Conservation (phyloP, 192 early-diverging fungal genomes). For the Coemansia sp. region DNA sequence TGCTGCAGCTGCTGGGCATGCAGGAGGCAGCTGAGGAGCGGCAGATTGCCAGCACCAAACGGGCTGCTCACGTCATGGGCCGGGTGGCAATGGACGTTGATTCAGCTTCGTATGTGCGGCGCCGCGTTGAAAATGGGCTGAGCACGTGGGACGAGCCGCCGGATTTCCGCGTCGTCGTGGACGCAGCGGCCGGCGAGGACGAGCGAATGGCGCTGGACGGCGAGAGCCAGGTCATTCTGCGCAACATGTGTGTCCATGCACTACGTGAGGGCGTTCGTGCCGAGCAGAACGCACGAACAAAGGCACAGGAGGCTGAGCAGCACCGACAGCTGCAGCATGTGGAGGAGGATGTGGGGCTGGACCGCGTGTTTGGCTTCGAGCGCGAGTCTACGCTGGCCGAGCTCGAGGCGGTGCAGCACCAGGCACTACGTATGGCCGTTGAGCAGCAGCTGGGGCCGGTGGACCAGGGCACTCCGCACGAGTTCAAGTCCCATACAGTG, state of each 20-base stretch:
- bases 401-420: constrained; percentile 43
- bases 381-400: constrained; percentile 36
- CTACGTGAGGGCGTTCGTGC: constrained; percentile 18
- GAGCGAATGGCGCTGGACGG: constrained; percentile 27
- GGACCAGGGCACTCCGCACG: constrained; percentile 38
- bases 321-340: constrained; percentile 12
- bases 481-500: constrained; percentile 41
- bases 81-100: constrained; percentile 28
- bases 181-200: constrained; percentile 37
- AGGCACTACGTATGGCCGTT: constrained; percentile 29
- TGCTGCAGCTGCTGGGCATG: constrained; percentile 43
- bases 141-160: constrained; percentile 51
- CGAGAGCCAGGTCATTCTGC: constrained; percentile 45
- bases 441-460: constrained; percentile 43
- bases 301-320: constrained; percentile 23
- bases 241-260: constrained; percentile 38
- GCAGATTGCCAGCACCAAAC: constrained; percentile 13
- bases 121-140: constrained; percentile 25
- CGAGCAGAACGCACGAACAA: constrained; percentile 26
- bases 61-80: constrained; percentile 22
- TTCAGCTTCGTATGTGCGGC: constrained; percentile 31
- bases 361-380: constrained; percentile 19
- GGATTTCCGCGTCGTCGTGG: constrained; percentile 48
- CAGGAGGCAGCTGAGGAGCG: constrained; percentile 27
- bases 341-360: constrained; percentile 15